Evolutionary conservation across 2,329 filamentous ascomycete species (phyloP).

Genomic region (Byssochlamys sp.): DNA sequence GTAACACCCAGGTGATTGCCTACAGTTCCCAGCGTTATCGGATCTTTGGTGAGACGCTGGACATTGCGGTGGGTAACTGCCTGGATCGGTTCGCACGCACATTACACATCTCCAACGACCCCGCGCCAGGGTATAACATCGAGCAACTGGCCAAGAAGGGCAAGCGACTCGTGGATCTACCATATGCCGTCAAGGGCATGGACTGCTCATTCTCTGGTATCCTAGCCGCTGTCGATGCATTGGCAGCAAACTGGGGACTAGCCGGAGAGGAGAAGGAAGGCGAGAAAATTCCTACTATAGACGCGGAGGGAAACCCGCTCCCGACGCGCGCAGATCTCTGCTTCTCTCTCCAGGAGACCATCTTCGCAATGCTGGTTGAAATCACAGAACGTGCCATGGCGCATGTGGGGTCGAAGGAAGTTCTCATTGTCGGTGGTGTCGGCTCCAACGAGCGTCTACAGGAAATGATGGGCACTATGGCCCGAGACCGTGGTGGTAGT

Average conservation of each 20-base stretch:
- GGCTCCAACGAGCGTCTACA: slow-evolving; percentile 90
- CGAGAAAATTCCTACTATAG: slow-evolving; percentile 33
- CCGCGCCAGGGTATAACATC: slow-evolving; percentile 94
- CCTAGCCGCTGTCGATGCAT: slow-evolving; percentile 67
- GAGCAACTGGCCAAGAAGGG: slow-evolving; percentile 79
- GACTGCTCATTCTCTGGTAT: slow-evolving; percentile 95
- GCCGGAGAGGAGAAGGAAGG: slow-evolving; percentile 37
- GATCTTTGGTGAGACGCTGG: slow-evolving; percentile 94
- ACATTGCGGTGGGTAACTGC: slow-evolving; percentile 96
- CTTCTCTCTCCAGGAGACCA: slow-evolving; percentile 88
- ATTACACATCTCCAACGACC: slow-evolving; percentile 84
- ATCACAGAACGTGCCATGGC: slow-evolving; percentile 98
- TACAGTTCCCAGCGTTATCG: slow-evolving; percentile 90
- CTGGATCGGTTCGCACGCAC: slow-evolving; percentile 91
- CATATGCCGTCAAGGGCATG: slow-evolving; percentile 97
- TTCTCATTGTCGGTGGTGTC: slow-evolving; percentile 89
- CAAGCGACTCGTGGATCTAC: slow-evolving; percentile 67
- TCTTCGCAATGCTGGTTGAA: slow-evolving; percentile 94
- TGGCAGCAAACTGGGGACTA: slow-evolving; percentile 50
- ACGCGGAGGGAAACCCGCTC: slow-evolving; percentile 32
- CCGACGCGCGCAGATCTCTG: slow-evolving; percentile 74
- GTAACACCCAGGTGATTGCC: slow-evolving; percentile 95
- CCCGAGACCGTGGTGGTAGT: slow-evolving; percentile 71
- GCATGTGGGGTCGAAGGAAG: slow-evolving; percentile 81
- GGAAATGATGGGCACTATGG: slow-evolving; percentile 98